Base-by-base conservation (phyloP, 768 basidiomycete species). In the Pulveroboletus sp. region DNA sequence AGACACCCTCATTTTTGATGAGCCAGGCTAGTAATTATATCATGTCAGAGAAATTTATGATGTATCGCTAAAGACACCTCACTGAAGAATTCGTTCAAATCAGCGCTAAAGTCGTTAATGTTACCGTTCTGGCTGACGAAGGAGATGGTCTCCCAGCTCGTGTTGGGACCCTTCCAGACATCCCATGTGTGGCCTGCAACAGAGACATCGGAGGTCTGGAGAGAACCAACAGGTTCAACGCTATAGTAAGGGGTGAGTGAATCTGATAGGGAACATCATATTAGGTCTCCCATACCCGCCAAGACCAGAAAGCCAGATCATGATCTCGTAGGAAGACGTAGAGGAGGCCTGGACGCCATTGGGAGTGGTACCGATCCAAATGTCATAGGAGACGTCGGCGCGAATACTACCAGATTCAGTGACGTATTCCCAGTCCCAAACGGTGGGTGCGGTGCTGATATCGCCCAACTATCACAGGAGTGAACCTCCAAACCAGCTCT, bases 271-370 rank as follows among this genome's bases (percentile, higher is more conserved):
- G 31, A 13, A 7, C 0, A 6, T 31, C 39, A 11, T 38, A 9
- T 20, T 29, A 5, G 8, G 14, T 25, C 9, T 11, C 3, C 46
- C 71, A 50, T 59, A 80, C 79, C 75, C 75, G 59, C 79, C 80
- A 12, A 70, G 70, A 32, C 77, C 75, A 43, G 79, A 80, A 23
- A 81, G 72, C 80, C 80, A 81, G 50, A 81, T 79, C 79, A 81
- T 81, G 46, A 81, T 78, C 59, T 81, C 80, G 55, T 69, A 81
- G 2, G 74, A 73, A 6, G 77, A 79, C 6, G 72, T 70, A 7
- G 64, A 51, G 2, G 75, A 67, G 0, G 79, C 79, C n/a, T 79
- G 73, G 1, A 56, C 52, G 37, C 79, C 79, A 6, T 71, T 59
- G 3, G 69, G 57, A 9, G 75, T 62, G 13, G 52, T 61, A 27